Evolutionary conservation across 2,329 filamentous ascomycete genomes (phyloP).

Genomic region (Lachnellula subtilissima): DNA sequence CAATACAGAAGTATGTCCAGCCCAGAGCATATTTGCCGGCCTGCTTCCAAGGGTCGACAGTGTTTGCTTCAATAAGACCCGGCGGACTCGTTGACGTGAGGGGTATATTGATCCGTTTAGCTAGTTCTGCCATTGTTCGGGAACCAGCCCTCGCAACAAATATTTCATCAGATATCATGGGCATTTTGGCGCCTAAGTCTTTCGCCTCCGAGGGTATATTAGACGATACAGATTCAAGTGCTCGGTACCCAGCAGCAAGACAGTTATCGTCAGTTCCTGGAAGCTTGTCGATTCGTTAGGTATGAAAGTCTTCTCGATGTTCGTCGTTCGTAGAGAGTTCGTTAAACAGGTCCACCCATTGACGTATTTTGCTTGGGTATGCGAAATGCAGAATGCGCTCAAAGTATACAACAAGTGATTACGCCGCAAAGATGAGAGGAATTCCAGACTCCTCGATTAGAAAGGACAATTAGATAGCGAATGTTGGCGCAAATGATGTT

Average conservation of each 20-base stretch:
- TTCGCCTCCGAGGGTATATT: neutral
- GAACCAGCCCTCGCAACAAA: constrained; percentile 21
- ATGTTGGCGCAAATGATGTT: constrained; percentile 14
- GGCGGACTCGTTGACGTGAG: constrained; percentile 55
- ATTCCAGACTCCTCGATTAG: constrained; percentile 36
- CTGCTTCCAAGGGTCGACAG: constrained; percentile 72
- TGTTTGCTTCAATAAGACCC: constrained; percentile 57
- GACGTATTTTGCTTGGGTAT: constrained; percentile 5
- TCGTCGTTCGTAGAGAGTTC: neutral
- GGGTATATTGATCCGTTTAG: constrained; percentile 53
- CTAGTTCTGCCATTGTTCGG: constrained; percentile 25
- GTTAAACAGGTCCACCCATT: constrained; percentile 12
- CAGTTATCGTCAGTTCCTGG: neutral
- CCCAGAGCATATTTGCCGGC: constrained; percentile 82
- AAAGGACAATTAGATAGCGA: constrained; percentile 27
- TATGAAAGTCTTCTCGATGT: neutral
- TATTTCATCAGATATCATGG: constrained; percentile 11
- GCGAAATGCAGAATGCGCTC: constrained; percentile 13
- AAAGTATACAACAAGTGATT: constrained; percentile 9
- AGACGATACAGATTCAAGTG: no score
- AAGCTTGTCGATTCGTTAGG: neutral
- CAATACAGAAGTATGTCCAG: constrained; percentile 83
- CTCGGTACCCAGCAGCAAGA: neutral
- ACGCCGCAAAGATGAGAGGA: constrained; percentile 26
- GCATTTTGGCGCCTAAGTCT: constrained; percentile 4